Evolutionary conservation across 352 stramenopile genomes (phyloP), one percentile per base, ranked within the genome.

Genomic region (Globisporangium camurandrum): DNA sequence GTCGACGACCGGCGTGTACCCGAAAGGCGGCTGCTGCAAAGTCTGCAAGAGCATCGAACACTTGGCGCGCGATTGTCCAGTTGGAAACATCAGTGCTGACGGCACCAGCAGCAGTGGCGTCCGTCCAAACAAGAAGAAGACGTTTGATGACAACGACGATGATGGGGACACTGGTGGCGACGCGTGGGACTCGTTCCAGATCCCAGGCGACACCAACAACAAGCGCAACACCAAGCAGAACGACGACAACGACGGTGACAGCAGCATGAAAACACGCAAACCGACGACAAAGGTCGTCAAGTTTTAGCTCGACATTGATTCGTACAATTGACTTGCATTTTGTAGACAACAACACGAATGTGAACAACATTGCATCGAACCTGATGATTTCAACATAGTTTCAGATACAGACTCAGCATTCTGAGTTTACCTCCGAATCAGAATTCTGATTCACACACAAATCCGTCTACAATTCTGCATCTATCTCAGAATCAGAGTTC

Each of bases 1-100:
- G 64, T 94, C 88, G 43, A 87, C 68, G 45, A 92, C 84, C 37
- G 84, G 84, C 49, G 84, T 95, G 43, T 95, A 95, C 65, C 84
- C 84, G 39, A 91, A 86, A 49, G 86, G 86, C 49, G 86, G 86
- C 34, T 89, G 82, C 65, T 96, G 86, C 55, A 94, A 95, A 59
- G 54, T 96, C 24, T 93, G 81, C 61, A 80, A 84, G 62, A 89
- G 76, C 55, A 65, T 88, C 37, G 61, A 76, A 39, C 86, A 96
- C 66, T 59, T 96, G 52, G 86, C 80, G 40, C 75, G 76, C 39
- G 72, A 95, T 63, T 96, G 86, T 38, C 84, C 84, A 1, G 62
- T 82, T 4, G 70, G 61, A 37, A 86, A 79, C 54, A 87, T 90
- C 58, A 73, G 69, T 38, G 56, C 54, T 0, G 79, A 91, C 49